Base-by-base conservation (phyloP, 805 yeast genomes). In the Saccharomycopsis fermentans region DNA sequence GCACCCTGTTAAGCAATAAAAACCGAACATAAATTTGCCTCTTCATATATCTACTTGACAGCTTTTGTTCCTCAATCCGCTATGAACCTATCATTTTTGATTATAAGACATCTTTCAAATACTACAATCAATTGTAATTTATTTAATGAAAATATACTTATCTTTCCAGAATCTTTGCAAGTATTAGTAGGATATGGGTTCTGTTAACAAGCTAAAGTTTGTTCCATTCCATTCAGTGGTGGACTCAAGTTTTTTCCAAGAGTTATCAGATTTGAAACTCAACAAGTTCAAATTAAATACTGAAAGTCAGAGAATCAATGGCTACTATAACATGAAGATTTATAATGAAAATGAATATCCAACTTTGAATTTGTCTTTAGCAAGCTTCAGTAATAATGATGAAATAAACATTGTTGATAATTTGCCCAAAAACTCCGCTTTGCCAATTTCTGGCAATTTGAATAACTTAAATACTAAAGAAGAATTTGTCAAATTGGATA, bases 241-340 rank as follows among this genome's bases (percentile, higher is more conserved):
- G 24, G 97, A 92, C 66, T 82, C 96, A 0, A 81, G 96, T 0
- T 94, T 94, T 70, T 94, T 92, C 73, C 84, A 86, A 48, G 79
- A 79, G 63, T 76, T 94, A 11, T 78, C 96, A 0, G 80, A 82
- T 53, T 70, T 83, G 63, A 94, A 94, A 67, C 77, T 94, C 52
- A 86, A 90, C 61, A 79, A 83, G 37, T 78, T 82, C 66, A 87
- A 86, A 67, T 76, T 92, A 24, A 84, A 83, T 64, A 73, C 80
- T 43, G 70, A 80, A 2, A 69, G 71, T 8, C 69, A 71, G 52
- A 68, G 69, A 1, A 68, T 87, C 74, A 1, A 54, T 43, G 70
- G 72, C 11, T 66, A 62, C 19, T 69, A 68, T 32, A 67, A 67
- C 47, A 68, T 68, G 60, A 68, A 64, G 52, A 63, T 72, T 16